These are phyloP conservation scores for Cercospora berteroae DNA, from an alignment of 2,329 filamentous ascomycete genomes.

Conservation along the genomic window DNA sequence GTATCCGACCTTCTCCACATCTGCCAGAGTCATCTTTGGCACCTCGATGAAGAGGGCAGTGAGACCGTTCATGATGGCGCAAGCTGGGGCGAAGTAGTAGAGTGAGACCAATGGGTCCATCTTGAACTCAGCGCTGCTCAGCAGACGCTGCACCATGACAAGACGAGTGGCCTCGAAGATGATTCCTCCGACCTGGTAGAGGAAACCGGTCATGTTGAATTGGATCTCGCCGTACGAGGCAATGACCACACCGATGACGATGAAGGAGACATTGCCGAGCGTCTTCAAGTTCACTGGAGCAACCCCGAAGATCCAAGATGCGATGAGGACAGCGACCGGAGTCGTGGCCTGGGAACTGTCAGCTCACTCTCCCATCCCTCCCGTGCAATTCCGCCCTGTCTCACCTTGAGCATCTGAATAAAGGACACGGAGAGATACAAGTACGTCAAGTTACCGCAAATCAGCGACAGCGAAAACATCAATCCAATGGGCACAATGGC, in stretches of 20 bases:
- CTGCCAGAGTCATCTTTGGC: constrained; percentile 64
- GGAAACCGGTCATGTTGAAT: constrained; percentile 77
- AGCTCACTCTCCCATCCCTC: constrained; percentile 9
- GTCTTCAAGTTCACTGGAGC: constrained; percentile 80
- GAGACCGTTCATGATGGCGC: constrained; percentile 75
- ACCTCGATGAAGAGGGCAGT: constrained; percentile 73
- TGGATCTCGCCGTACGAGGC: constrained; percentile 94
- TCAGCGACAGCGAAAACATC: constrained; percentile 94
- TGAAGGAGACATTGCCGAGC: constrained; percentile 88
- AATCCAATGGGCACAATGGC: constrained; percentile 92
- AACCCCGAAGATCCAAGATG: constrained; percentile 83
- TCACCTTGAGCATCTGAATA: constrained; percentile 97
- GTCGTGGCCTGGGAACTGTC: constrained; percentile 69
- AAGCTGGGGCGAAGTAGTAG: constrained; percentile 86
- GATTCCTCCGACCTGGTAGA: constrained; percentile 76
- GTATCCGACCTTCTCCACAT: constrained; percentile 71
- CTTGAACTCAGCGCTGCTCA: constrained; percentile 82
- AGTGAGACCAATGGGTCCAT: constrained; percentile 87
- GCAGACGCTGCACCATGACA: constrained; percentile 78
- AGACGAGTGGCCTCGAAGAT: constrained; percentile 79
- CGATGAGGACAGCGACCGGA: constrained; percentile 86
- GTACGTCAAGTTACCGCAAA: constrained; percentile 94
- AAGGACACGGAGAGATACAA: constrained; percentile 93
- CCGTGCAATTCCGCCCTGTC: not conserved
- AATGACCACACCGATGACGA: constrained; percentile 91